These are phyloP conservation scores for Cucumis cinereus DNA, from an alignment of 306 rosid genomes.

Conservation along the genomic window DNA sequence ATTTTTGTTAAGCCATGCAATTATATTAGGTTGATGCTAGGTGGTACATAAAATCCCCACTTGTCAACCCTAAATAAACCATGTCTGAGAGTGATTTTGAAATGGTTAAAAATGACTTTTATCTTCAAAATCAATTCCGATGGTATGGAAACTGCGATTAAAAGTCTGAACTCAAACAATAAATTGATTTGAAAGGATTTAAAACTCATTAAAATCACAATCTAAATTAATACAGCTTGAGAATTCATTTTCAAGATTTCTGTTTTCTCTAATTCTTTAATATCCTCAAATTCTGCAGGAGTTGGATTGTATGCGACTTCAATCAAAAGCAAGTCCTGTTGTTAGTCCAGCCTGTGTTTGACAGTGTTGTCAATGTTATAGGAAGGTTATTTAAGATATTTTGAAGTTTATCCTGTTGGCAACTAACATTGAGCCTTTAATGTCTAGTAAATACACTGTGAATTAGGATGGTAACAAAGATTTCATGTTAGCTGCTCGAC, in stretches of 20 bases:
- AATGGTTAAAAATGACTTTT: not conserved
- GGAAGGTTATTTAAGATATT: not conserved
- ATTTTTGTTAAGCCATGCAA: not conserved
- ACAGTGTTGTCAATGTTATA: not conserved
- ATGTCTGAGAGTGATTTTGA: not conserved
- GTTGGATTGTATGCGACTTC: constrained; percentile 27
- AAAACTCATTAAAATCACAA: not conserved
- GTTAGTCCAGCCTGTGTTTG: constrained; percentile 29
- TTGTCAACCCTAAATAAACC: too few species aligned
- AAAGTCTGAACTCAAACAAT: not conserved
- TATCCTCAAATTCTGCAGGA: constrained; percentile 32
- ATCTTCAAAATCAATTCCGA: not conserved
- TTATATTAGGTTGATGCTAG: not conserved
- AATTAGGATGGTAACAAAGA: not conserved
- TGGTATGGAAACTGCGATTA: too few species aligned
- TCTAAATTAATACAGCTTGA: not conserved
- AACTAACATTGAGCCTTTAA: not conserved
- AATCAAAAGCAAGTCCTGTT: constrained; percentile 32
- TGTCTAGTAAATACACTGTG: not conserved
- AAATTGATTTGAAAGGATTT: not conserved
- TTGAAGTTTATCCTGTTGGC: not conserved
- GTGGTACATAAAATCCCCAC: not conserved
- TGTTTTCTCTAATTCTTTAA: not conserved
- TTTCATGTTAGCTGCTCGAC: not conserved
- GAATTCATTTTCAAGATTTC: not conserved